A percentile compares a stretch with the other conserved stretches of the same genome.
Conservation (phyloP, 768 basidiomycete species). For the Kwoniella shandongensis region DNA sequence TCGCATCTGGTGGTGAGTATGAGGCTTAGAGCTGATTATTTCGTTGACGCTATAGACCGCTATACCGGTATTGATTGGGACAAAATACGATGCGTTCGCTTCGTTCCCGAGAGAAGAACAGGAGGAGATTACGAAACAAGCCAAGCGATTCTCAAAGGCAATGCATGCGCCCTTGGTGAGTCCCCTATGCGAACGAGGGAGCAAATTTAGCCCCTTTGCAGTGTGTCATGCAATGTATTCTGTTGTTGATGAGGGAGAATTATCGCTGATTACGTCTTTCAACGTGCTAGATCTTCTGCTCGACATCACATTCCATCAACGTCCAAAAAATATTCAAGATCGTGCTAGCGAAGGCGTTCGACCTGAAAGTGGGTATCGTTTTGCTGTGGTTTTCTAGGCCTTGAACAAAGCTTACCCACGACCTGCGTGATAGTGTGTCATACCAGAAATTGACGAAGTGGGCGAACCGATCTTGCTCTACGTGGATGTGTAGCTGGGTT, state of each 20-base stretch:
- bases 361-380: conserved; percentile 62
- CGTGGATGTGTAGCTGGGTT: conserved; percentile 62
- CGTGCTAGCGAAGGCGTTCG: conserved; percentile 67
- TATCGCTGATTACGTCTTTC: no score
- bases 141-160: conserved; percentile 95
- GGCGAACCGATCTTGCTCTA: conserved; percentile 95
- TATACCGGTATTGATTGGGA: conserved; percentile 96
- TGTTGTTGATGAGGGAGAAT: no score
- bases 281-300: conserved; percentile 98
- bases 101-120: conserved; percentile 96
- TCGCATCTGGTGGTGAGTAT: background rate
- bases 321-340: conserved; percentile 81
- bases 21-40: background rate
- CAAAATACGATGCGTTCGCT: conserved; percentile 96
- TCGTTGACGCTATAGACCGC: conserved; percentile 69
- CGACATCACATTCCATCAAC: conserved; percentile 97
- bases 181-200: no score
- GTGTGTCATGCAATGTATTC: no score
- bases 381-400: background rate
- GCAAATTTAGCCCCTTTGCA: no score
- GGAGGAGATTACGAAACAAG: conserved; percentile 99
- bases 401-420: background rate
- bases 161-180: conserved; percentile 90
- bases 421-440: conserved; percentile 68
- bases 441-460: conserved; percentile 94